phyloP scores from a whole-genome alignment of 2,329 filamentous ascomycete species.

The Phialophora tarda region DNA sequence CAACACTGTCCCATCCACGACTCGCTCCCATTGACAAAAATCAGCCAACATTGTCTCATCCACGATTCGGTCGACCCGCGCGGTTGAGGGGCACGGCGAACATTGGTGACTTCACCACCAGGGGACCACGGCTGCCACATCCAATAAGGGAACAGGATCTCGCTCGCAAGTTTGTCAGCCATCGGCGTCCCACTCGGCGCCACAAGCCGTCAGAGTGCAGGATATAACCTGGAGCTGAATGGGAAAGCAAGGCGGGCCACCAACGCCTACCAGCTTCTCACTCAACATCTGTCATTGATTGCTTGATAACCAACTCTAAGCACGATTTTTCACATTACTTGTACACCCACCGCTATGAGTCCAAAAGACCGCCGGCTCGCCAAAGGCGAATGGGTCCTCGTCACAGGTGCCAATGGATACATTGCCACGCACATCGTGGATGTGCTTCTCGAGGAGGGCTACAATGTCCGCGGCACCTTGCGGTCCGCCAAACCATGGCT shows the following conservation, averaged over 20 bases:
- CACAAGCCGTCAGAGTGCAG: not conserved
- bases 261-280: not conserved
- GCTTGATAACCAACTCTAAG: not conserved
- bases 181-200: not conserved
- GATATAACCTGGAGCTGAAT: not conserved
- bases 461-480: conserved; percentile 55
- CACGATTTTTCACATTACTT: not conserved
- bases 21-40: no score
- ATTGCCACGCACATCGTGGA: conserved; percentile 51
- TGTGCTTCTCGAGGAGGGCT: conserved; percentile 51
- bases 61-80: no score
- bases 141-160: not conserved
- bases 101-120: not conserved
- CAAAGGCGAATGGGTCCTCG: conserved; percentile 40
- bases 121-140: not conserved
- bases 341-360: not conserved
- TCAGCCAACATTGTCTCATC: not conserved
- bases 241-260: not conserved
- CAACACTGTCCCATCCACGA: no score
- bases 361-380: not conserved
- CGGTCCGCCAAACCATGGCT: conserved; percentile 45
- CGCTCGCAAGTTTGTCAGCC: not conserved
- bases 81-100: not conserved
- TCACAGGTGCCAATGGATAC: conserved; percentile 56
- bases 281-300: not conserved